Conservation (phyloP, 768 basidiomycete genomes). For the Lactarius quietus region DNA sequence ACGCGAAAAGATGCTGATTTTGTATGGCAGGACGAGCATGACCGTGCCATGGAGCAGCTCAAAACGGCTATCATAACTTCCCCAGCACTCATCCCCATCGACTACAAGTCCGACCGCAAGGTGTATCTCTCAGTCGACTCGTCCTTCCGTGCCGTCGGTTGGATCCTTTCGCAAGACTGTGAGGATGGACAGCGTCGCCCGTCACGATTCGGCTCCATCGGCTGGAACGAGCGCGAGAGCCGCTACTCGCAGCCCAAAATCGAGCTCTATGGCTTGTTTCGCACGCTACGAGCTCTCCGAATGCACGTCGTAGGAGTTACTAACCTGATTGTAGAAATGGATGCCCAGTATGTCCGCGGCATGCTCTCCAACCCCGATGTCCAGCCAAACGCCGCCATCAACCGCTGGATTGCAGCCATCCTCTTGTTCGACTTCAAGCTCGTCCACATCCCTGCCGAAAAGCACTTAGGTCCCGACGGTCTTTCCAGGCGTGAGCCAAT, state of each 20-base stretch:
- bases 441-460: constrained; percentile 35
- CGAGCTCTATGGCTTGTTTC: neutral
- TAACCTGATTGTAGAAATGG: constrained; percentile 30
- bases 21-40: too few relatives aligned
- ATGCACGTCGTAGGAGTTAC: neutral
- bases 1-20: neutral
- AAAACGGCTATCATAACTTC: too few relatives aligned
- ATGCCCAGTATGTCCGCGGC: constrained; percentile 27
- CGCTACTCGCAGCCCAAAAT: constrained; percentile 2
- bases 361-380: constrained; percentile 7
- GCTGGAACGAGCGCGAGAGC: neutral
- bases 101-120: too few relatives aligned
- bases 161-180: too few relatives aligned
- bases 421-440: constrained; percentile 38
- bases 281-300: neutral
- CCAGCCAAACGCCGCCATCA: constrained; percentile 33
- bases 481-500: constrained; percentile 27
- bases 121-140: too few relatives aligned
- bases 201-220: too few relatives aligned
- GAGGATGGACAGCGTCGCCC: too few relatives aligned
- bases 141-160: too few relatives aligned
- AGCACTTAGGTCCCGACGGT: constrained; percentile 32
- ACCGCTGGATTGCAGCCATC: constrained; percentile 43
- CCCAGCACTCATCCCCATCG: too few relatives aligned
- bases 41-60: too few relatives aligned